These are phyloP conservation scores for Zymoseptoria brevis DNA, from an alignment of 2,329 filamentous ascomycete species.

Conservation along the genomic window DNA sequence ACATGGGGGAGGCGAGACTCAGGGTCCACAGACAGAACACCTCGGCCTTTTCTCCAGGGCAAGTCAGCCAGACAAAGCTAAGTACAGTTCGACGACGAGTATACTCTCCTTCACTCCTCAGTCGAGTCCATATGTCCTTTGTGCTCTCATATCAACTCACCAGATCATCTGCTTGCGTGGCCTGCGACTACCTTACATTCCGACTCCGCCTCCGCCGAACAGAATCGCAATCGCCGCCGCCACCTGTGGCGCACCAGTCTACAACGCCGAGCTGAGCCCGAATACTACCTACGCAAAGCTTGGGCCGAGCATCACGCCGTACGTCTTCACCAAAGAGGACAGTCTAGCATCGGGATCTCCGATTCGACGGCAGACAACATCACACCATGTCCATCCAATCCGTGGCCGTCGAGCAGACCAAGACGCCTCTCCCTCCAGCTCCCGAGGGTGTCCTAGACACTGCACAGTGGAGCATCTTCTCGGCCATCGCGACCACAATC, in stretches of 20 bases:
- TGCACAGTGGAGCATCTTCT: constrained; percentile 51
- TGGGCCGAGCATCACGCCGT: background rate
- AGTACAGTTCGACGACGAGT: background rate
- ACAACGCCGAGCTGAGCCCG: background rate
- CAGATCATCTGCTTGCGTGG: background rate
- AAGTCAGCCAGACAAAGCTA: background rate
- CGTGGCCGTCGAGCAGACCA: constrained; percentile 9
- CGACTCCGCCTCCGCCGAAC: background rate
- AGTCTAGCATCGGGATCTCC: background rate
- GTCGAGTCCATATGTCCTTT: background rate
- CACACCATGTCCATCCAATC: constrained; percentile 12
- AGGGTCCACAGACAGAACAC: background rate
- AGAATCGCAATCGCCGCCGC: background rate
- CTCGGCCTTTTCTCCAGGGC: background rate
- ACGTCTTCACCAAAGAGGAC: background rate
- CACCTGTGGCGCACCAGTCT: background rate
- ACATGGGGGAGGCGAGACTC: background rate
- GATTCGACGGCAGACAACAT: constrained; percentile 5
- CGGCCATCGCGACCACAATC: constrained; percentile 50
- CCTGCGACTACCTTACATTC: background rate
- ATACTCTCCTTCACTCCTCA: background rate
- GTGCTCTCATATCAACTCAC: background rate
- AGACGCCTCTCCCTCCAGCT: constrained; percentile 32
- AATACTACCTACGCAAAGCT: background rate
- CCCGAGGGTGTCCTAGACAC: constrained; percentile 43